Evolutionary conservation across 768 basidiomycete genomes (phyloP).

Genomic region (Lactarius sanguifluus): DNA sequence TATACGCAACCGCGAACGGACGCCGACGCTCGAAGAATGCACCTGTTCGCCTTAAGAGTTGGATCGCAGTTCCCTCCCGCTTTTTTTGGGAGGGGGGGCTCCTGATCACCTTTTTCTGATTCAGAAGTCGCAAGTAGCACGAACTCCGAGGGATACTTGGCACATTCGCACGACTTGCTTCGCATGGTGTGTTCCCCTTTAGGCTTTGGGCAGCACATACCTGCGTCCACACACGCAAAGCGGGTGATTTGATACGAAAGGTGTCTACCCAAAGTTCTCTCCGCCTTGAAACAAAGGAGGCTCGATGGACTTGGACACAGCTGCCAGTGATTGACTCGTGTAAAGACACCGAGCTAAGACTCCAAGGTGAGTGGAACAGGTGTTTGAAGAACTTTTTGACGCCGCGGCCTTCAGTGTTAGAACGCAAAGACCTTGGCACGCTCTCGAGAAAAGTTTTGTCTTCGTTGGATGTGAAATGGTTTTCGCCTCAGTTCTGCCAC

Average conservation of each 20-base stretch:
- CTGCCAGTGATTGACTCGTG: no score
- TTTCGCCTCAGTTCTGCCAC: background rate
- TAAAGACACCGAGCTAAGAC: conserved; percentile 6
- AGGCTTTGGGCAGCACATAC: no score
- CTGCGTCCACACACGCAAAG: background rate
- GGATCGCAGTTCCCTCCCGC: background rate
- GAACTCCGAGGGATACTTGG: conserved; percentile 70
- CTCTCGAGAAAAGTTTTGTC: conserved; percentile 16
- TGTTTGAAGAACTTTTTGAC: no score
- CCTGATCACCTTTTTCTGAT: background rate
- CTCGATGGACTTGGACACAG: conserved; percentile 46
- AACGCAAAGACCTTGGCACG: conserved; percentile 19
- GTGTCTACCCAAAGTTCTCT: conserved; percentile 45
- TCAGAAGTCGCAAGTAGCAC: conserved; percentile 69
- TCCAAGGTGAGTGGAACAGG: background rate
- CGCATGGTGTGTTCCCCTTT: no score
- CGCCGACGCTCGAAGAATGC: conserved; percentile 73
- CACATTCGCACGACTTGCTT: conserved; percentile 45
- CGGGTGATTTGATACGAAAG: conserved; percentile 45
- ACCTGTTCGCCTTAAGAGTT: conserved; percentile 17
- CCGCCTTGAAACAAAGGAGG: conserved; percentile 50
- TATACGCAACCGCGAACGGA: conserved; percentile 53
- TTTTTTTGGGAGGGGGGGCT: background rate
- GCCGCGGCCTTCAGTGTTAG: conserved; percentile 13
- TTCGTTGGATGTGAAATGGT: conserved; percentile 10